Evolutionary conservation across 805 yeast genomes (phyloP).

Genomic region (Wickerhamiella qilinensis): DNA sequence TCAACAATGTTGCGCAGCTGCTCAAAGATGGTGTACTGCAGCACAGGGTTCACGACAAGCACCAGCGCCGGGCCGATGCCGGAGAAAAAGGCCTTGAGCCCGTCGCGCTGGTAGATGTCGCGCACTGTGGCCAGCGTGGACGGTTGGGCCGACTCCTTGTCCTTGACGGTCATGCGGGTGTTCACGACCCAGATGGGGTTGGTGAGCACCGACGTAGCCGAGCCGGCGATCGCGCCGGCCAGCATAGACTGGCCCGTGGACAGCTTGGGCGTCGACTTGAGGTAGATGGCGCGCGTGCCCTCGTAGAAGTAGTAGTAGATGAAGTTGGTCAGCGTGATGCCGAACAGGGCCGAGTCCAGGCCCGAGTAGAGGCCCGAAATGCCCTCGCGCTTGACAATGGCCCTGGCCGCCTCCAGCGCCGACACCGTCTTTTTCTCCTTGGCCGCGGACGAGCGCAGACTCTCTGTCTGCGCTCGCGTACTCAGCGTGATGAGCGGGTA

Average conservation of each 20-base stretch:
- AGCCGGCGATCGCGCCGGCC: slow-evolving; percentile 78
- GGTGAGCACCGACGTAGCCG: slow-evolving; percentile 63
- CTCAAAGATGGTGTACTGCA: slow-evolving; percentile 84
- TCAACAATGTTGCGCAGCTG: slow-evolving; percentile 57
- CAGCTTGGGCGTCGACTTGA: slow-evolving; percentile 18
- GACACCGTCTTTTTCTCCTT: slow-evolving; percentile 13
- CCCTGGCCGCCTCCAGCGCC: slow-evolving; percentile 27
- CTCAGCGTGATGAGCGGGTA: slow-evolving; percentile 80
- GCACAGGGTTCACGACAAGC: slow-evolving; percentile 73
- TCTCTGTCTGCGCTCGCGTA: slow-evolving; percentile 71
- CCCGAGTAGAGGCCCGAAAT: slow-evolving; percentile 64
- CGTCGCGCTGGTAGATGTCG: slow-evolving; percentile 55
- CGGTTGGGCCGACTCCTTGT: slow-evolving; percentile 21
- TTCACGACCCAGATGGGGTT: slow-evolving; percentile 96
- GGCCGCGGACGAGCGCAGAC: slow-evolving; percentile 11
- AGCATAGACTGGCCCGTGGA: slow-evolving; percentile 51
- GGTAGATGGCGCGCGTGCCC: slow-evolving; percentile 28
- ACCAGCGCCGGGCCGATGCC: slow-evolving; percentile 82
- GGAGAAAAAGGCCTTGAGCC: slow-evolving; percentile 54
- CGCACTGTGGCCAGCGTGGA: slow-evolving; percentile 40
- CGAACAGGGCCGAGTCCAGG: slow-evolving; percentile 71
- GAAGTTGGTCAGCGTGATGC: slow-evolving; percentile 73
- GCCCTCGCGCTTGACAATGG: slow-evolving; percentile 43
- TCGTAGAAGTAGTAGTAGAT: slow-evolving; percentile 87
- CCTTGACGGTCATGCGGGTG: slow-evolving; percentile 63